phyloP scores from a whole-genome alignment of 2,329 filamentous ascomycete species.

The Colletotrichum gigasporum region DNA sequence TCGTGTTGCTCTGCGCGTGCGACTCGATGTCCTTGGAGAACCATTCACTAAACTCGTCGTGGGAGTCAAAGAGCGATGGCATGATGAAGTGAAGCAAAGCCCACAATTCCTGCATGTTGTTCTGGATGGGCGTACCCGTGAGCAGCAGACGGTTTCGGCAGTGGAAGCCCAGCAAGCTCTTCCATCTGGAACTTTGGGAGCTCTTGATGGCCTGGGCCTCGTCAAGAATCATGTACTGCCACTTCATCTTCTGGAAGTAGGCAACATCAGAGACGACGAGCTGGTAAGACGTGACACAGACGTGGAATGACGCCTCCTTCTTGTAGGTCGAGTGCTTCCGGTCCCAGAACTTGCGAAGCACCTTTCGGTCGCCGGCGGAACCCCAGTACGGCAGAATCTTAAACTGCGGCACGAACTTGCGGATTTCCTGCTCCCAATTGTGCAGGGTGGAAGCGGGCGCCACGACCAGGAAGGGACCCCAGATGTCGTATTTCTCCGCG shows the following conservation, averaged over 20 bases:
- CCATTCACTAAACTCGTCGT: constrained; percentile 94
- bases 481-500: constrained; percentile 96
- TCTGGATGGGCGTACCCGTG: constrained; percentile 97
- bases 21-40: constrained; percentile 97
- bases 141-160: constrained; percentile 93
- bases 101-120: constrained; percentile 99
- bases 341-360: constrained; percentile 98
- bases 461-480: constrained; percentile 97
- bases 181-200: constrained; percentile 95
- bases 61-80: constrained; percentile 96
- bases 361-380: constrained; percentile 91
- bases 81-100: constrained; percentile 98
- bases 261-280: constrained; percentile 94
- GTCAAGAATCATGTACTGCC: constrained; percentile 99
- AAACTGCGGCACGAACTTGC: constrained; percentile 91
- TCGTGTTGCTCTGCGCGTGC: constrained; percentile 98
- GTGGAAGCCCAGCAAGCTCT: constrained; percentile 91
- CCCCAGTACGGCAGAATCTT: constrained; percentile 99
- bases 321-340: constrained; percentile 96
- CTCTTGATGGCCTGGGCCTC: constrained; percentile 99
- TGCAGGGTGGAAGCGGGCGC: constrained; percentile 95
- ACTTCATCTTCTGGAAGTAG: constrained; percentile 99
- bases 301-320: constrained; percentile 93
- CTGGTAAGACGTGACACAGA: constrained; percentile 96
- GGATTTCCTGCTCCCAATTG: constrained; percentile 99